Percentiles rank a stretch among this genome's conserved stretches.
These are phyloP conservation scores for Phoma herbarum DNA, from an alignment of 2,329 filamentous ascomycete species.

Conservation along the genomic window DNA sequence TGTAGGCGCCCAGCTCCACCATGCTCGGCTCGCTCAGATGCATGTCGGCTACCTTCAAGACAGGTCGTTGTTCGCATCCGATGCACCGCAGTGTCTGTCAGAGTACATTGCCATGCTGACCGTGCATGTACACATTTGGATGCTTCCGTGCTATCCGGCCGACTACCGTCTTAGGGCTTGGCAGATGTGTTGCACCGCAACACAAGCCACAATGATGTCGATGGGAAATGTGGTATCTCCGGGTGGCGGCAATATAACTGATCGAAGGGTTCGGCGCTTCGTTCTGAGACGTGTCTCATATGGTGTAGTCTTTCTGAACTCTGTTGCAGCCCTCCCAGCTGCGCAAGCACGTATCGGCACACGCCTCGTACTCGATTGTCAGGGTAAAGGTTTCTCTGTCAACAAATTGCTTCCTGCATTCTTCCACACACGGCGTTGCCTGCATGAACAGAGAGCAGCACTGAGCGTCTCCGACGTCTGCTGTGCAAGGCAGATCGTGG, in stretches of 20 bases:
- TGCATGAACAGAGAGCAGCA: constrained; percentile 39
- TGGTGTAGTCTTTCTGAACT: neutral
- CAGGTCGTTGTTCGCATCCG: neutral
- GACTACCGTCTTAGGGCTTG: constrained; percentile 18
- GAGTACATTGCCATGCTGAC: constrained; percentile 11
- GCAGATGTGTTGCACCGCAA: constrained; percentile 8
- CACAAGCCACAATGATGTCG: constrained; percentile 5
- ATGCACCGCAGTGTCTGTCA: constrained; percentile 1
- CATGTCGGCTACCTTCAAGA: neutral
- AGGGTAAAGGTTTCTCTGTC: constrained; percentile 38
- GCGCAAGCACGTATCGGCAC: constrained; percentile 24
- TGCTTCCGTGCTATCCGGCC: constrained; percentile 20
- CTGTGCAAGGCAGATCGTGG: constrained; percentile 31
- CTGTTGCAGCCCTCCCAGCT: constrained; percentile 8
- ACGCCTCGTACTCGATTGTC: constrained; percentile 41
- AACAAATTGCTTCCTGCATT: constrained; percentile 36
- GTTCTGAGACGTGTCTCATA: neutral
- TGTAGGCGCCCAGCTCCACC: constrained; percentile 12
- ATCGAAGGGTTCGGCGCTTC: neutral
- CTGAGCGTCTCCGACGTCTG: constrained; percentile 31
- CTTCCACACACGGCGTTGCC: constrained; percentile 41
- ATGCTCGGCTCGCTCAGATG: constrained; percentile 1
- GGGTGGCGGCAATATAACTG: neutral
- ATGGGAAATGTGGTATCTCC: neutral
- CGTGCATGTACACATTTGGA: constrained; percentile 5